Evolutionary conservation across 352 stramenopile genomes (phyloP).

Genomic region (Globisporangium nodosum): DNA sequence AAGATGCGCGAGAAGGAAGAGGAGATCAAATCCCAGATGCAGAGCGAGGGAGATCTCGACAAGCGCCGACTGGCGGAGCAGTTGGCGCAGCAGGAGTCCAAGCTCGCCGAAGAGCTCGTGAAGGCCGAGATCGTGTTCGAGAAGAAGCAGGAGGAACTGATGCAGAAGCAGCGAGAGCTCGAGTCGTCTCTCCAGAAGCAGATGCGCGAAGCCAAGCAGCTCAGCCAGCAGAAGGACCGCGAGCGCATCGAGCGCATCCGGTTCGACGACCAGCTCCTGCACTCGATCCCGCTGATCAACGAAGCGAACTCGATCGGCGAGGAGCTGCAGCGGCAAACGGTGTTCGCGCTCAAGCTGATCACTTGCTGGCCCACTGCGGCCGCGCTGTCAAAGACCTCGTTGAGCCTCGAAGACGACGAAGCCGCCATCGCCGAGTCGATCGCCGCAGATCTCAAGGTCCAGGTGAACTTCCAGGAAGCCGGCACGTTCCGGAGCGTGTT

Average conservation of each 20-base stretch:
- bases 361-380: slow-evolving; percentile 26
- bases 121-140: slow-evolving; percentile 77
- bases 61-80: slow-evolving; percentile 71
- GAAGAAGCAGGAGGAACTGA: slow-evolving; percentile 63
- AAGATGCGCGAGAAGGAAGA: slow-evolving; percentile 69
- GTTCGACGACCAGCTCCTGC: slow-evolving; percentile 80
- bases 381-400: slow-evolving; percentile 19
- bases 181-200: slow-evolving; percentile 72
- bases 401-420: slow-evolving; percentile 56
- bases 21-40: slow-evolving; percentile 71
- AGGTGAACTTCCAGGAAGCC: slow-evolving; percentile 72
- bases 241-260: slow-evolving; percentile 58
- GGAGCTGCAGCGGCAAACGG: slow-evolving; percentile 60
- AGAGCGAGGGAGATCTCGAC: slow-evolving; percentile 66
- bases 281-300: slow-evolving; percentile 75
- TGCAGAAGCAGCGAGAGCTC: slow-evolving; percentile 58
- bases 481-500: slow-evolving; percentile 70
- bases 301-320: slow-evolving; percentile 86
- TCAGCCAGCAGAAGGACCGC: slow-evolving; percentile 67
- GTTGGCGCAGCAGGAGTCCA: slow-evolving; percentile 65
- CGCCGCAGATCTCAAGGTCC: slow-evolving; percentile 61
- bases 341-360: slow-evolving; percentile 68
- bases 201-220: slow-evolving; percentile 67
- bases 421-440: slow-evolving; percentile 42
- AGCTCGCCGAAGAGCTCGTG: slow-evolving; percentile 69